phyloP scores from a whole-genome alignment of 106 monocot genomes.

The Dactylorhiza incarnata region DNA sequence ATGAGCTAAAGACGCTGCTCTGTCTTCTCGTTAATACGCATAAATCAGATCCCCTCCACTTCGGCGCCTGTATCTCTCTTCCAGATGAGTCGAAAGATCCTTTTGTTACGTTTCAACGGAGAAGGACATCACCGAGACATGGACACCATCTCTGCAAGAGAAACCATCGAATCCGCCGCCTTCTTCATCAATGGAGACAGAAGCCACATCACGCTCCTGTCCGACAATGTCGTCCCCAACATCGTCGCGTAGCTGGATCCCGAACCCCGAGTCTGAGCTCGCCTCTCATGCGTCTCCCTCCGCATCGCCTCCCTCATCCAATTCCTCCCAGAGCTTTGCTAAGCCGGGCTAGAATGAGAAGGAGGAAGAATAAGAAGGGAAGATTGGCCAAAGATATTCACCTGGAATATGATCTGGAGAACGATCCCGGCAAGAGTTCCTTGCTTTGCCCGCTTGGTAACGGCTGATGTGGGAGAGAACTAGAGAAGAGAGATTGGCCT shows the following conservation, averaged over 20 bases:
- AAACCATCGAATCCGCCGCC: background rate
- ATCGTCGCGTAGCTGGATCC: constrained; percentile 52
- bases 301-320: constrained; percentile 54
- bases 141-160: no score
- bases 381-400: no score
- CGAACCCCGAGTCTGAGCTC: constrained; percentile 72
- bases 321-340: no score
- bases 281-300: constrained; percentile 43
- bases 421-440: no score
- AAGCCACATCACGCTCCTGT: constrained; percentile 24
- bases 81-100: background rate
- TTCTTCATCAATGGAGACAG: background rate
- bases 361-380: no score
- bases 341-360: no score
- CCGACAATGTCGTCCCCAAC: constrained; percentile 69
- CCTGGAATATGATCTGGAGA: no score
- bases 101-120: background rate
- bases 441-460: no score
- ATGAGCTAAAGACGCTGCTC: background rate
- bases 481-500: no score
- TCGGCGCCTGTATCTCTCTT: background rate
- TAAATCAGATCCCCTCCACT: background rate
- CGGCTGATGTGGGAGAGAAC: no score
- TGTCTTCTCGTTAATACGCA: background rate
- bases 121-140: background rate